phyloP scores from a whole-genome alignment of 2,329 filamentous ascomycete species.

The Cladosporium sp. region DNA sequence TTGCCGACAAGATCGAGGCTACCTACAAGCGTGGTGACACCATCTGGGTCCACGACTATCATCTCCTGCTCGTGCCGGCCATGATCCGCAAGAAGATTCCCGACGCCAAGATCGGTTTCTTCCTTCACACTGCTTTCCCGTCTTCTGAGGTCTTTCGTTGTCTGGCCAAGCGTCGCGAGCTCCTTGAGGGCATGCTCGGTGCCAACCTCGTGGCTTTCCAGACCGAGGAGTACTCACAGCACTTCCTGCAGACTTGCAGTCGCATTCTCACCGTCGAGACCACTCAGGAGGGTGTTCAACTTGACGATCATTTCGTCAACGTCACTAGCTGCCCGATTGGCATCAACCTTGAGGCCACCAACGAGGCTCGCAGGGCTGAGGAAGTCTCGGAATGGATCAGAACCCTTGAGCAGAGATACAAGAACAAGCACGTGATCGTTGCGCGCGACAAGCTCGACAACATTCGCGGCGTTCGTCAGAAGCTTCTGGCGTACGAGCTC shows the following conservation, averaged over 20 bases:
- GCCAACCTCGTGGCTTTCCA: conserved; percentile 93
- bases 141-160: conserved; percentile 96
- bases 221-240: conserved; percentile 84
- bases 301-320: conserved; percentile 91
- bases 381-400: conserved; percentile 75
- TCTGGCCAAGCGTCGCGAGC: conserved; percentile 75
- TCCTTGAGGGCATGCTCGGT: conserved; percentile 87
- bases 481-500: conserved; percentile 84
- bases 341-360: conserved; percentile 74
- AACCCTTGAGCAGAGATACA: conserved; percentile 76
- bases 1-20: conserved; percentile 82
- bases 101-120: conserved; percentile 93
- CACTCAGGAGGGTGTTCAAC: conserved; percentile 77
- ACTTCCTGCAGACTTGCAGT: conserved; percentile 94
- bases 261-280: conserved; percentile 86
- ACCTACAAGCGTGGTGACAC: conserved; percentile 92
- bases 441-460: conserved; percentile 91
- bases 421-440: conserved; percentile 84
- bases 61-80: conserved; percentile 77
- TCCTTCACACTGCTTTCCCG: conserved; percentile 90
- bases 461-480: conserved; percentile 87
- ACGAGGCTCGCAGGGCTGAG: conserved; percentile 51
- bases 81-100: conserved; percentile 89
- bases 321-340: conserved; percentile 83
- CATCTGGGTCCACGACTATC: conserved; percentile 95